phyloP scores from a whole-genome alignment of 2,329 filamentous ascomycete genomes.

The Cladophialophora yegresii region DNA sequence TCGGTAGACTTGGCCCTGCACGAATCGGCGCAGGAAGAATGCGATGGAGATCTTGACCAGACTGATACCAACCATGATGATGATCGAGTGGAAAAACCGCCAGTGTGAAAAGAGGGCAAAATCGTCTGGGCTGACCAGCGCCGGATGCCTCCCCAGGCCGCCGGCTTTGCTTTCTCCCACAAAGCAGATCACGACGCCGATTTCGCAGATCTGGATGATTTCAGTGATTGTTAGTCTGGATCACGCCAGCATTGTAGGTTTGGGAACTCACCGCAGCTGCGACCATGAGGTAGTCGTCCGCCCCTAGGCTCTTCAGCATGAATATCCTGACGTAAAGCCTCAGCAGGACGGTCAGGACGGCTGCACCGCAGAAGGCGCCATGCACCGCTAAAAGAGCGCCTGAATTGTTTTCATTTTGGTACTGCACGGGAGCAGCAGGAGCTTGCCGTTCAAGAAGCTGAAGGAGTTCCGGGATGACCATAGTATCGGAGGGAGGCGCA shows the following conservation, averaged over 20 bases:
- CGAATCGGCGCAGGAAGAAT: slow-evolving; percentile 50
- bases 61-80: slow-evolving; percentile 50
- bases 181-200: slow-evolving; percentile 46
- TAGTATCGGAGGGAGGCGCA: slow-evolving; percentile 4
- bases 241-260: background rate
- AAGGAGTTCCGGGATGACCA: slow-evolving; percentile 19
- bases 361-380: slow-evolving; percentile 44
- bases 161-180: slow-evolving; percentile 36
- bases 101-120: slow-evolving; percentile 45
- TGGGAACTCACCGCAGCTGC: slow-evolving; percentile 44
- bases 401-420: slow-evolving; percentile 44
- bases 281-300: slow-evolving; percentile 54
- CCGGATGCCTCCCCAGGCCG: slow-evolving; percentile 52
- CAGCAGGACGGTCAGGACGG: slow-evolving; percentile 45
- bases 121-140: slow-evolving; percentile 42
- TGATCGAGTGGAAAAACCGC: slow-evolving; percentile 51
- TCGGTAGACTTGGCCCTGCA: slow-evolving; percentile 45
- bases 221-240: background rate
- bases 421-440: slow-evolving; percentile 30
- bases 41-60: slow-evolving; percentile 54
- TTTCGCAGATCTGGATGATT: slow-evolving; percentile 35
- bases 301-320: slow-evolving; percentile 53
- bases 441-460: slow-evolving; percentile 30
- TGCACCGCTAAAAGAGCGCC: slow-evolving; percentile 48
- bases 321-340: slow-evolving; percentile 51